Evolutionary conservation across 768 basidiomycete genomes (phyloP), one percentile per base, ranked within the genome.

Genomic region (Hygrocybe coccinea): DNA sequence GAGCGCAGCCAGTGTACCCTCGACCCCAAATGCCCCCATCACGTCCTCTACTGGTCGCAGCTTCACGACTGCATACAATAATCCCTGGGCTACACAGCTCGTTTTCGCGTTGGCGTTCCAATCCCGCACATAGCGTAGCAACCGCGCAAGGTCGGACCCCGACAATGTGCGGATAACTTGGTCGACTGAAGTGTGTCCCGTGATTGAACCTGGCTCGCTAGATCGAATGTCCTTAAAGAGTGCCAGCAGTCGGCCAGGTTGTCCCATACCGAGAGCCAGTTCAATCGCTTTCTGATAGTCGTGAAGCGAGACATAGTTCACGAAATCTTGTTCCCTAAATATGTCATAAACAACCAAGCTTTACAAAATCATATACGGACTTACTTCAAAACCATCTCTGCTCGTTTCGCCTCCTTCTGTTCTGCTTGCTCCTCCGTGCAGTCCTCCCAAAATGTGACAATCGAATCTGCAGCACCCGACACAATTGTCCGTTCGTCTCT

Each of bases 31-130:
- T 10, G 87, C 85, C 29, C 74, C 70, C 47, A 86, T 72, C 45
- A 99, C 74, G 35, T 92, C 86, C 34, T 89, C 87, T 5, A 87
- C 83, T 1, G 84, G 74, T 25, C 85, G 83, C 58, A 89, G 72
- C 69, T 89, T 90, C 58, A 97, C 69, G 49, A 97, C 72, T 4
- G 93, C 86, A 64, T 89, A 82, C 54, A 99, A 71, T 39, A 97
- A 78, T 33, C 75, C 76, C 72, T 99, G 97, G 6, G 95, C 95
- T 43, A 97, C 79, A 15, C 74, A 76, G 59, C 89, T 88, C 19
- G 90, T 93, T 65, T 85, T 86, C n/a, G 89, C 89, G 58, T 85
- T 87, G n/a, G 94, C 84, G 69, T 98, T 99, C 97, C 97, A 99
- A 61, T 88, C 85, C 45, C 90, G 80, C 43, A 92, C 79, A 69